Percentiles rank a stretch among this genome's conserved stretches.
Conservation (phyloP, 129 eudicot species). For the Lactuca saligna region DNA sequence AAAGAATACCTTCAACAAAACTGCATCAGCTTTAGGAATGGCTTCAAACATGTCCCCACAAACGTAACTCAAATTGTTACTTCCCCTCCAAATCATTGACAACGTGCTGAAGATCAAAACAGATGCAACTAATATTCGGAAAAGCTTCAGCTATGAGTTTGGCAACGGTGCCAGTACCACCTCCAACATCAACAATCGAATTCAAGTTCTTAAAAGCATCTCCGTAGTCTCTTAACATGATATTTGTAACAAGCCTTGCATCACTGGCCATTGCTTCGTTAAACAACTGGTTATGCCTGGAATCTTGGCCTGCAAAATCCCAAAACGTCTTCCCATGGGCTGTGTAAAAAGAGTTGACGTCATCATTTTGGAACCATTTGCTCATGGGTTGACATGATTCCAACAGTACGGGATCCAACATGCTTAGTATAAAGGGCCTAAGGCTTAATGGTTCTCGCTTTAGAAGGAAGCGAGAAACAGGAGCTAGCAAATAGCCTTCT, state of each 20-base stretch:
- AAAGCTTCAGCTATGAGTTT: slow-evolving; percentile 17
- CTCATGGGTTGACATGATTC: not conserved
- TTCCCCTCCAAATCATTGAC: slow-evolving; percentile 13
- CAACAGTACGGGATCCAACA: not conserved
- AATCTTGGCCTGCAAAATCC: not conserved
- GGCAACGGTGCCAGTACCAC: slow-evolving; percentile 15
- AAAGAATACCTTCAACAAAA: not conserved
- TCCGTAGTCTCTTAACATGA: not conserved
- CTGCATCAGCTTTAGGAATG: not conserved
- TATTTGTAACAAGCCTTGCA: not conserved
- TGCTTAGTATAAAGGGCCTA: not conserved
- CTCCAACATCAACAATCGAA: not conserved
- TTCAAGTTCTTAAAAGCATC: not conserved
- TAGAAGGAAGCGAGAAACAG: slow-evolving; percentile 16
- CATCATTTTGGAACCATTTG: not conserved
- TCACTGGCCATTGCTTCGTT: slow-evolving; percentile 27
- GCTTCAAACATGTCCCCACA: slow-evolving; percentile 27
- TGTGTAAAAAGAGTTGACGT: not conserved
- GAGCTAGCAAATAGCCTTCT: slow-evolving; percentile 18
- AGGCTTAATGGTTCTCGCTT: slow-evolving; percentile 12
- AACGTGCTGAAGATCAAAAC: slow-evolving; percentile 42
- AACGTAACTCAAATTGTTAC: slow-evolving; percentile 19
- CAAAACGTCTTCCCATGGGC: not conserved
- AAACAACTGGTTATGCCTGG: not conserved
- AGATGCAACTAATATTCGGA: slow-evolving; percentile 22